Evolutionary conservation across 2,329 filamentous ascomycete species (phyloP), one percentile per base, ranked within the genome.

Genomic region (Curvularia spicifera): DNA sequence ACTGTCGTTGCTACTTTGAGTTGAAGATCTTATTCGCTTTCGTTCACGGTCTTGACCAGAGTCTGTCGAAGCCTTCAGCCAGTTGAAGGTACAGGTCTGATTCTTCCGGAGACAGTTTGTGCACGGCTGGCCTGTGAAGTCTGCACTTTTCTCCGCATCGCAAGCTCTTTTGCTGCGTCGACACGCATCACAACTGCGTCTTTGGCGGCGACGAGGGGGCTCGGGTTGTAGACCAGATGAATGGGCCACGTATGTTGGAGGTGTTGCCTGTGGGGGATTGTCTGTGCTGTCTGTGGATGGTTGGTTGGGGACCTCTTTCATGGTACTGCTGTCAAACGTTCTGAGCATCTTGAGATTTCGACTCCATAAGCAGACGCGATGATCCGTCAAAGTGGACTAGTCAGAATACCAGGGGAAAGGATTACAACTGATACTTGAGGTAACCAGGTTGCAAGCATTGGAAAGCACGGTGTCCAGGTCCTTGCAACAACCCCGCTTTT

Each of bases 81-180:
- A 80, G 51, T 79, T 73, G 54, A 80, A 79, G 0, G 78, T 80
- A 59, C 78, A 80, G n/a, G 66, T 71, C 56, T 79, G 79, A 43
- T 76, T 78, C 53, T 76, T 79, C 63, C 76, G 76, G 29, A 69
- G 74, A 63, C 78, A 80, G 55, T 80, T 80, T 1, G 74, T 74
- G 45, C 78, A 80, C 5, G 70, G 63, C 24, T 61, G 47, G 63
- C 65, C 13, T 67, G 42, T 46, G 71, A 59, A 18, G 61, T 66
- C 47, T 64, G 68, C 48, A 67, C 70, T 18, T 71, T 35, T 71
- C 8, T 66, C 68, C 5, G 76, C 78, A 65, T 81, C 78, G 62
- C 79, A 81, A 3, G 76, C 78, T 56, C 78, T 66, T 63, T 80
- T 81, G 31, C 79, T 78, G 57, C 76, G 77, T 35, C 78, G 73